Percentiles rank a stretch among this genome's conserved stretches.
phyloP scores from a whole-genome alignment of 2,329 filamentous ascomycete genomes.

The Fusarium gaditjirri region DNA sequence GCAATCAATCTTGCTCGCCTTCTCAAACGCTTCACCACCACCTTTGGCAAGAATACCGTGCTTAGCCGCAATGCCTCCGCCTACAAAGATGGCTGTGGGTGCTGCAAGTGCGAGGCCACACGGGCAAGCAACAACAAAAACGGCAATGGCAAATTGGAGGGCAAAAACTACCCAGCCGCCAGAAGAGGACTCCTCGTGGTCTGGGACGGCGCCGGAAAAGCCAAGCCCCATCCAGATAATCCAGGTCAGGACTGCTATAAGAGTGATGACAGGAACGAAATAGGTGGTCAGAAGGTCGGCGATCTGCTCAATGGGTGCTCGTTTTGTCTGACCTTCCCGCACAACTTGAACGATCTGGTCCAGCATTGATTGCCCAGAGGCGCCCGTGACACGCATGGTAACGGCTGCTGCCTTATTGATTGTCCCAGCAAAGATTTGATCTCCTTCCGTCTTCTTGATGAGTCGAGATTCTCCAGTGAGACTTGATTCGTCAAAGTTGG shows the following conservation, averaged over 20 bases:
- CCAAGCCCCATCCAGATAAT: slow-evolving; percentile 76
- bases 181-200: slow-evolving; percentile 63
- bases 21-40: slow-evolving; percentile 86
- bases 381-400: slow-evolving; percentile 70
- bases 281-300: slow-evolving; percentile 79
- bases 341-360: slow-evolving; percentile 83
- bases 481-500: slow-evolving; percentile 88
- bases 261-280: slow-evolving; percentile 78
- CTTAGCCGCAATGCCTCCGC: slow-evolving; percentile 81
- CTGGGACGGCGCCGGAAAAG: slow-evolving; percentile 65
- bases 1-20: slow-evolving; percentile 79
- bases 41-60: slow-evolving; percentile 85
- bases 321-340: slow-evolving; percentile 79
- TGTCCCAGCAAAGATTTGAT: slow-evolving; percentile 77
- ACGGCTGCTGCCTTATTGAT: slow-evolving; percentile 76
- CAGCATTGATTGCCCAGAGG: slow-evolving; percentile 77
- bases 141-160: slow-evolving; percentile 84
- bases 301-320: slow-evolving; percentile 79
- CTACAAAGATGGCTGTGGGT: slow-evolving; percentile 86
- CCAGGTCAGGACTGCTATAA: slow-evolving; percentile 78
- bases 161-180: slow-evolving; percentile 80
- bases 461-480: slow-evolving; percentile 82
- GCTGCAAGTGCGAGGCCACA: slow-evolving; percentile 87
- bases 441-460: slow-evolving; percentile 71
- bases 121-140: slow-evolving; percentile 88